Conservation (phyloP, 306 rosid species). For the Aeschynomene evenia region DNA sequence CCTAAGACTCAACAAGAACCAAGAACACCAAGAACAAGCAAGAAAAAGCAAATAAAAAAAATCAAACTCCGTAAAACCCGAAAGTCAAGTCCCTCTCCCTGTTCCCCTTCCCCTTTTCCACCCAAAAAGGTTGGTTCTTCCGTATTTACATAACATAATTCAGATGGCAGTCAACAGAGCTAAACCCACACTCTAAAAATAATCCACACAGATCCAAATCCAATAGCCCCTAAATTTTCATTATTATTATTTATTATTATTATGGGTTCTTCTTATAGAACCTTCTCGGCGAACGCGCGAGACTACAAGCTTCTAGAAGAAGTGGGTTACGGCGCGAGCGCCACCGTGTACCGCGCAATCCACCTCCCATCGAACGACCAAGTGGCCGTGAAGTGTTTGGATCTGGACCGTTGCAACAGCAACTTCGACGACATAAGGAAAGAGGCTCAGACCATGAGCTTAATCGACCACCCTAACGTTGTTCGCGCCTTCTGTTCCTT, state of each 20-base stretch:
- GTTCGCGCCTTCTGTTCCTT: slow-evolving; percentile 83
- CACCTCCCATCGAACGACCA: slow-evolving; percentile 78
- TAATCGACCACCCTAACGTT: slow-evolving; percentile 90
- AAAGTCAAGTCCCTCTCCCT: no score
- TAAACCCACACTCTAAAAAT: neutral
- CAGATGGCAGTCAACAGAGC: neutral
- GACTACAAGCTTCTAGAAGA: slow-evolving; percentile 95
- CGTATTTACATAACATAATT: no score
- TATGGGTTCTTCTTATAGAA: slow-evolving; percentile 7
- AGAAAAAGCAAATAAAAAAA: no score
- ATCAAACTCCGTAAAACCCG: no score
- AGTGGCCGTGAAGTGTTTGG: slow-evolving; percentile 90
- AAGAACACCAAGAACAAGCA: no score
- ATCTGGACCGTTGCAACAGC: slow-evolving; percentile 94
- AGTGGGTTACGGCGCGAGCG: slow-evolving; percentile 96
- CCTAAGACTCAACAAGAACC: no score
- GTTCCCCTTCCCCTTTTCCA: neutral
- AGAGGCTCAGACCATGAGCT: slow-evolving; percentile 95
- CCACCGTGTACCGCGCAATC: slow-evolving; percentile 87
- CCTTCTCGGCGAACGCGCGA: slow-evolving; percentile 51
- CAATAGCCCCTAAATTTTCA: no score
- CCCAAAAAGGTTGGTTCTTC: no score
- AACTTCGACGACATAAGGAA: slow-evolving; percentile 80
- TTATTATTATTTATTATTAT: no score
- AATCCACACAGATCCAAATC: neutral